A percentile compares a stretch with the other conserved stretches of the same genome.
Evolutionary conservation across 2,329 filamentous ascomycete species (phyloP).

Genomic region (Alternaria triticina): DNA sequence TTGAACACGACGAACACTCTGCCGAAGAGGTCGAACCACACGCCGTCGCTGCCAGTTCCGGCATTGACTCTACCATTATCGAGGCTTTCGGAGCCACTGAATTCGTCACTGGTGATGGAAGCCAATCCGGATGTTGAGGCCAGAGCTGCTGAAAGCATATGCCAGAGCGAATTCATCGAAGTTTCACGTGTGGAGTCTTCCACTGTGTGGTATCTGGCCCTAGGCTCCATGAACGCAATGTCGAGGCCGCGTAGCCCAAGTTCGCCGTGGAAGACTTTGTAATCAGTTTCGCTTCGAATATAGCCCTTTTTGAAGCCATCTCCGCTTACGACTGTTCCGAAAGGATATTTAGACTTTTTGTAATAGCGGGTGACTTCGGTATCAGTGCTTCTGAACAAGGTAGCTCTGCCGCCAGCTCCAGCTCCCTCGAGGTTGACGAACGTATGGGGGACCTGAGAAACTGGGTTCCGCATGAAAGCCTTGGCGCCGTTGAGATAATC

Average conservation of each 20-base stretch:
- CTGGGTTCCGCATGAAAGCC: constrained; percentile 82
- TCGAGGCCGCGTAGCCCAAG: constrained; percentile 88
- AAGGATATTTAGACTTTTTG: constrained; percentile 72
- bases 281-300: constrained; percentile 88
- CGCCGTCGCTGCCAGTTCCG: constrained; percentile 70
- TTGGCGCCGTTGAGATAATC: constrained; percentile 87
- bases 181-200: constrained; percentile 86
- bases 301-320: constrained; percentile 83
- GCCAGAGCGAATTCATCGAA: constrained; percentile 76
- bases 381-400: constrained; percentile 87
- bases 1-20: constrained; percentile 77
- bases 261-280: constrained; percentile 77
- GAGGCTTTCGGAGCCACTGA: constrained; percentile 65
- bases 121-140: constrained; percentile 76
- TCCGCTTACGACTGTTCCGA: constrained; percentile 79
- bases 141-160: constrained; percentile 89
- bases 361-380: constrained; percentile 84
- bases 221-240: constrained; percentile 86
- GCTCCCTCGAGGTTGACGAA: constrained; percentile 96
- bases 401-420: constrained; percentile 86
- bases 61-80: constrained; percentile 67
- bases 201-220: constrained; percentile 87
- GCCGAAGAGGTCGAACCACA: constrained; percentile 96
- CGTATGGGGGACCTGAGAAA: constrained; percentile 79
- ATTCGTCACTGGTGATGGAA: constrained; percentile 69